Evolutionary conservation across 2,329 filamentous ascomycete genomes (phyloP), one percentile per base, ranked within the genome.

Genomic region (Fusarium fracticaudum): DNA sequence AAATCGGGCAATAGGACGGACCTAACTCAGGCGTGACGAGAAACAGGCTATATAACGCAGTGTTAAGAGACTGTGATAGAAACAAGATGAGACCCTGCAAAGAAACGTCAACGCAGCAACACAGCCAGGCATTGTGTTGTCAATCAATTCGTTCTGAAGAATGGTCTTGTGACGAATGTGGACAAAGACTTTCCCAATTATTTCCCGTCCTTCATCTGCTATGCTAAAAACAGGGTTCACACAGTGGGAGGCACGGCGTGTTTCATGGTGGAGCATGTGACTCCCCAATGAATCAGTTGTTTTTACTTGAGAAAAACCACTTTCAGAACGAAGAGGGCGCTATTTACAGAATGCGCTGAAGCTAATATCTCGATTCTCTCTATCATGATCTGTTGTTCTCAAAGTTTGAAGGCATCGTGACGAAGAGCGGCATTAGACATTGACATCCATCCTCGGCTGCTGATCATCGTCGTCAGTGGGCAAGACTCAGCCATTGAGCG

Each of bases 81-180:
- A 40, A 17, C 53, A 45, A 26, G 53, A 53, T 64, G 64, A 51
- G 40, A 63, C 41, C 24, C 24, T 41, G 41, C 53, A 55, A 45
- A 44, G 47, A 68, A 61, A 43, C 59, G 48, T 58, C 66, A 65
- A 64, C n/a, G 20, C 29, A 43, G 60, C 43, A 40, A 44, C 59
- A 47, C 33, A 51, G 29, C 40, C 24, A 14, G 40, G 29, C 24
- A 41, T 60, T 53, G 29, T 41, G 13, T 11, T n/a, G 54, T 66
- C 50, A 60, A 47, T 70, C 60, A 69, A 53, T 47, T 29, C 37
- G 15, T 29, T 18, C 43, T 20, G 17, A 63, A 45, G 45, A 62
- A 65, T 60, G 60, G 58, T 64, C 65, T 72, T 71, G 67, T 75
- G 75, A 77, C 61, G 74, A 61, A 69, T 66, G 62, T 69, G 69